A percentile compares a stretch with the other conserved stretches of the same genome.
These are phyloP conservation scores for Fonsecaea nubica DNA, from an alignment of 2,329 filamentous ascomycete genomes.

Conservation along the genomic window DNA sequence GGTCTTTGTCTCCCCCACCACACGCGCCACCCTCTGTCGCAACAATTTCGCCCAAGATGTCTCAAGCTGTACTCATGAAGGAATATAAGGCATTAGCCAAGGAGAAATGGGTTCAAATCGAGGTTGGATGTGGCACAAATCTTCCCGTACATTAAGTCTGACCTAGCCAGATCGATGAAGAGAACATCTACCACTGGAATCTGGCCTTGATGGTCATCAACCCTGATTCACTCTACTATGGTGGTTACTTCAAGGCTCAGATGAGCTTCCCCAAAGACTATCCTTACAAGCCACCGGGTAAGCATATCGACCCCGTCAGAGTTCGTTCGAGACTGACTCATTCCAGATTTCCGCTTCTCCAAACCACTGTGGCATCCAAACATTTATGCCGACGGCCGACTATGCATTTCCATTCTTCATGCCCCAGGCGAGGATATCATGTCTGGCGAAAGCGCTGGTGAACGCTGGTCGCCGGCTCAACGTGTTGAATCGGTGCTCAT, in stretches of 20 bases:
- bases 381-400: slow-evolving; percentile 84
- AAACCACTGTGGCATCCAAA: slow-evolving; percentile 88
- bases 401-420: slow-evolving; percentile 97
- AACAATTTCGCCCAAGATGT: slow-evolving; percentile 48
- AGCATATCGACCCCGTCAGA: slow-evolving; percentile 33
- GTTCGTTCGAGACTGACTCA: slow-evolving; percentile 20
- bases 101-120: slow-evolving; percentile 93
- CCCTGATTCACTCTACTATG: slow-evolving; percentile 87
- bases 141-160: slow-evolving; percentile 11
- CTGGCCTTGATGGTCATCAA: slow-evolving; percentile 92
- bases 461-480: slow-evolving; percentile 93
- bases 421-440: slow-evolving; percentile 88
- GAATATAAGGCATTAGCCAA: slow-evolving; percentile 82
- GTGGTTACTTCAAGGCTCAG: slow-evolving; percentile 87
- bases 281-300: slow-evolving; percentile 80
- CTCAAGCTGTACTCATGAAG: slow-evolving; percentile 84
- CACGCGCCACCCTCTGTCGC: not conserved
- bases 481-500: slow-evolving; percentile 94
- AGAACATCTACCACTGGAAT: slow-evolving; percentile 87
- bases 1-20: not conserved
- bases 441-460: slow-evolving; percentile 86
- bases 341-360: slow-evolving; percentile 77
- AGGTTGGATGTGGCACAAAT: slow-evolving; percentile 61
- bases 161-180: slow-evolving; percentile 68
- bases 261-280: slow-evolving; percentile 91